phyloP scores from a whole-genome alignment of 768 basidiomycete genomes.

The Lactifluus pinguis region DNA sequence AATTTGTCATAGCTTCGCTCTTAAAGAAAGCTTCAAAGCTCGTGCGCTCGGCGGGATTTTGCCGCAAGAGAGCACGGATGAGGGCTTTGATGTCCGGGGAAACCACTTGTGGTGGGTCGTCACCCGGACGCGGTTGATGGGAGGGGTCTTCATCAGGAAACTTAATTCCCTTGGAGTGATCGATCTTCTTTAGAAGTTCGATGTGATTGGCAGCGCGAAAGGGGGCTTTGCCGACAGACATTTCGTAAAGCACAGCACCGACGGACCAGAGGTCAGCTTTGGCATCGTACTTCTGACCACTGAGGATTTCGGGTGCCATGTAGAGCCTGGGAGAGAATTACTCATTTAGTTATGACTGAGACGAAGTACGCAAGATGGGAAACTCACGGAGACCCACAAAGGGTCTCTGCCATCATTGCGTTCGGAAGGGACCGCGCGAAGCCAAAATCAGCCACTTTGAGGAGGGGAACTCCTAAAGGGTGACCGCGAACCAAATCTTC shows the following conservation, averaged over 20 bases:
- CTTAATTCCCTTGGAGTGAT: slow-evolving; percentile 80
- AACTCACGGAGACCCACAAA: slow-evolving; percentile 93
- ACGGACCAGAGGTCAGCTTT: slow-evolving; percentile 98
- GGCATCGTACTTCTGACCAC: slow-evolving; percentile 96
- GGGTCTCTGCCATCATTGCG: slow-evolving; percentile 91
- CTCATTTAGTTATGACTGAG: neutral
- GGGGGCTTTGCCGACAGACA: slow-evolving; percentile 86
- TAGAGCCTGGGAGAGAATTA: slow-evolving; percentile 53
- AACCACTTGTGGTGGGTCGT: slow-evolving; percentile 45
- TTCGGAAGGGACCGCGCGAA: slow-evolving; percentile 90
- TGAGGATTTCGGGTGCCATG: slow-evolving; percentile 98
- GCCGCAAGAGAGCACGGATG: slow-evolving; percentile 74
- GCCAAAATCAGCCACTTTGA: slow-evolving; percentile 97
- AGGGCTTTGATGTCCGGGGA: slow-evolving; percentile 81
- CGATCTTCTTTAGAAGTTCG: slow-evolving; percentile 89
- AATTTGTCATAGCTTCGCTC: slow-evolving; percentile 66
- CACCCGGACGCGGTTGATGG: slow-evolving; percentile 36
- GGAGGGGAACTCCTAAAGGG: slow-evolving; percentile 84
- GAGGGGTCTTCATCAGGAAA: slow-evolving; percentile 87
- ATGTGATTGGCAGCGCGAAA: slow-evolving; percentile 96
- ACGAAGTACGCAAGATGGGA: neutral
- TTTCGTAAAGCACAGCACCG: slow-evolving; percentile 93
- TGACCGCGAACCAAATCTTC: slow-evolving; percentile 82
- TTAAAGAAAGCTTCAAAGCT: slow-evolving; percentile 90
- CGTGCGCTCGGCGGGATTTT: slow-evolving; percentile 75